A percentile compares a stretch with the other conserved stretches of the same genome.
These are phyloP conservation scores for Penicillium sp. DNA, from an alignment of 2,329 filamentous ascomycete species.

Conservation along the genomic window DNA sequence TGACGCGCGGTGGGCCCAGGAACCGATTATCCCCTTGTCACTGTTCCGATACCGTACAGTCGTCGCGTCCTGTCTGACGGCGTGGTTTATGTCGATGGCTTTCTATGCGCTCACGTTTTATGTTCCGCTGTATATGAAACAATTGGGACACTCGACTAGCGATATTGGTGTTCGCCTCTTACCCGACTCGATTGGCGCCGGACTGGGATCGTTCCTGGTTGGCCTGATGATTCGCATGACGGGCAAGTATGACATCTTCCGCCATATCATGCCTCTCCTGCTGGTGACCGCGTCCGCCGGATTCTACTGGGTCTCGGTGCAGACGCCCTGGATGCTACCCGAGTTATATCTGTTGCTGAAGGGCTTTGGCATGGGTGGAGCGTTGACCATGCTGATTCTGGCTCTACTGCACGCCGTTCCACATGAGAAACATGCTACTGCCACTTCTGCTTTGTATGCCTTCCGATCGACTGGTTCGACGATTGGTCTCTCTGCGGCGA, in stretches of 20 bases:
- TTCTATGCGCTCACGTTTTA: conserved; percentile 18
- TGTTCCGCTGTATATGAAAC: conserved; percentile 17
- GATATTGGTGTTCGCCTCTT: conserved; percentile 15
- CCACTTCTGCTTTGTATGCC: conserved; percentile 16
- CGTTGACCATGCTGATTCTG: conserved; percentile 17
- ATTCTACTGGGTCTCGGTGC: conserved; percentile 5
- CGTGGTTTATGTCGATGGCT: conserved; percentile 20
- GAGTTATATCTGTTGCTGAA: conserved; percentile 15
- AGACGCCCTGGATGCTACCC: conserved; percentile 13
- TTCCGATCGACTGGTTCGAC: conserved; percentile 19
- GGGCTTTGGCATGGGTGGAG: conserved; percentile 16
- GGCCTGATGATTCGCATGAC: conserved; percentile 16
- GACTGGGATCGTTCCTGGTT: conserved; percentile 15
- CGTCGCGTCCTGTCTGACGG: conserved; percentile 17
- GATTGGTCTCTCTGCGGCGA: conserved; percentile 11
- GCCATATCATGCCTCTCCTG: conserved; percentile 8
- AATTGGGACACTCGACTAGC: conserved; percentile 15
- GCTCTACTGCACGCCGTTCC: conserved; percentile 16
- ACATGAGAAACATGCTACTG: conserved; percentile 15
- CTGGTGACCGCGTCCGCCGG: conserved; percentile 7
- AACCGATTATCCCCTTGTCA: conserved; percentile 21
- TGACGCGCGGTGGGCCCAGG: conserved; percentile 14
- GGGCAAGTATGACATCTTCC: conserved; percentile 12
- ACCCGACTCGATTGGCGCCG: conserved; percentile 17
- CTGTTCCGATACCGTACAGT: conserved; percentile 16